These are phyloP conservation scores for Talaromyces sp. DNA, from an alignment of 2,329 filamentous ascomycete species.

Conservation along the genomic window DNA sequence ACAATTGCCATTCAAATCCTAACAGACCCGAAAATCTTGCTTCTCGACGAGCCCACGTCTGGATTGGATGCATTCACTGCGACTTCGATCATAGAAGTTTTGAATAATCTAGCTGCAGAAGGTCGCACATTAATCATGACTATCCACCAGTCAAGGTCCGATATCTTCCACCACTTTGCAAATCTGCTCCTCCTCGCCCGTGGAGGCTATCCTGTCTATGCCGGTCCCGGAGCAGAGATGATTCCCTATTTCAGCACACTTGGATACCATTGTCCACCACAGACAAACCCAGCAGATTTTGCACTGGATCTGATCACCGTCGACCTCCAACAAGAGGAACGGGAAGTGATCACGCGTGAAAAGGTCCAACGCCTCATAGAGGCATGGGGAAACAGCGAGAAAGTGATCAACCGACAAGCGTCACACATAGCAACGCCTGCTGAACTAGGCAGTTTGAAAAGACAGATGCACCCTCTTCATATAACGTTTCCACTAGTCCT, in stretches of 20 bases:
- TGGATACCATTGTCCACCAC: constrained; percentile 61
- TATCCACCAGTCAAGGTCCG: constrained; percentile 71
- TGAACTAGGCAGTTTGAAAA: constrained; percentile 65
- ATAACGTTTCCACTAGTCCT: constrained; percentile 64
- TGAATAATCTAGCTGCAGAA: constrained; percentile 65
- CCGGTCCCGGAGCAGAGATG: constrained; percentile 61
- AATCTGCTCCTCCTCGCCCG: constrained; percentile 67
- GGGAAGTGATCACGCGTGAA: constrained; percentile 59
- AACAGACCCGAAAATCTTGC: constrained; percentile 66
- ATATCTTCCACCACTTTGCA: constrained; percentile 67
- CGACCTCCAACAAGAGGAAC: constrained; percentile 62
- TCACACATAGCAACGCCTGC: constrained; percentile 61
- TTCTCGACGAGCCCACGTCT: constrained; percentile 73
- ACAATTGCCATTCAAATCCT: constrained; percentile 74
- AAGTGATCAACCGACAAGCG: constrained; percentile 19
- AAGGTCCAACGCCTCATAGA: constrained; percentile 60
- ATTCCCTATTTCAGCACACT: constrained; percentile 58
- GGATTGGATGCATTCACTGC: constrained; percentile 76
- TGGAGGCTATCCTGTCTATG: constrained; percentile 65
- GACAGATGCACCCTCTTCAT: constrained; percentile 58
- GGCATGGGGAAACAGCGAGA: constrained; percentile 45
- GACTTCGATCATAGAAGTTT: constrained; percentile 69
- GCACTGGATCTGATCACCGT: constrained; percentile 73
- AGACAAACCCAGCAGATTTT: constrained; percentile 74
- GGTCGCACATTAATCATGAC: constrained; percentile 72